Percentiles rank a stretch among this genome's conserved stretches.
Conservation (phyloP, 768 basidiomycete genomes). For the Russula vinacea region DNA sequence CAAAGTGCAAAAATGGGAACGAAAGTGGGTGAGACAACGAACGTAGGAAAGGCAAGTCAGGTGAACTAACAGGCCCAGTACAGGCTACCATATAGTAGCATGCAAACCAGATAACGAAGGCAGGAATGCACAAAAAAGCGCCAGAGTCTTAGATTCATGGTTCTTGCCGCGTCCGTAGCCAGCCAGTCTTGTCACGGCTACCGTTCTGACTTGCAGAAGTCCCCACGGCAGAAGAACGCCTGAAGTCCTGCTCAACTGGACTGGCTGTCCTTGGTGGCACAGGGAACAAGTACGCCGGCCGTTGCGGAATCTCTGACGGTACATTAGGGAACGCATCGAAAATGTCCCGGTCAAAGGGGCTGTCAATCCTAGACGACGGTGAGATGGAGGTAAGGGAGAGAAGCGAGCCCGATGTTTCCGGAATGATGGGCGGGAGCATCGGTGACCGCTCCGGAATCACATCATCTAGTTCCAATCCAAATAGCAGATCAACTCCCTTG, state of each 20-base stretch:
- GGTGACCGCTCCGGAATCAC: conserved; percentile 23
- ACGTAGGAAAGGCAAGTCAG: not conserved
- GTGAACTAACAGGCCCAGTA: not conserved
- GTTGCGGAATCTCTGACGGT: conserved; percentile 44
- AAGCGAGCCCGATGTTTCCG: conserved; percentile 39
- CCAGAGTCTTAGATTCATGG: not conserved
- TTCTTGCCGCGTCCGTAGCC: conserved; percentile 13
- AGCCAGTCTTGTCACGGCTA: conserved; percentile 3
- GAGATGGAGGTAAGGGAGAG: conserved; percentile 38
- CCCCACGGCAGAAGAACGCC: conserved; percentile 14
- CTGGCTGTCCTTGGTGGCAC: conserved; percentile 9
- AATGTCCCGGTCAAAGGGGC: conserved; percentile 51
- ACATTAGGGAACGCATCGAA: conserved; percentile 75
- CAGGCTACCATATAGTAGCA: not conserved
- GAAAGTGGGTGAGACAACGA: conserved; percentile 9
- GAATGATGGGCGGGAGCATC: conserved; percentile 32
- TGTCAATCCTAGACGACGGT: conserved; percentile 43
- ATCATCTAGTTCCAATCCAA: conserved; percentile 1
- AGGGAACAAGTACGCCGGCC: conserved; percentile 21
- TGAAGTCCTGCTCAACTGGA: conserved; percentile 15
- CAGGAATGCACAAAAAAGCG: not conserved
- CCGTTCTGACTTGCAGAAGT: conserved; percentile 12
- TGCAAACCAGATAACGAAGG: conserved; percentile 1
- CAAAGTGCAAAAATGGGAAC: conserved; percentile 10
- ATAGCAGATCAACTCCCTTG: not conserved